phyloP scores from a whole-genome alignment of 345 rosid species.

The Acer negundo region DNA sequence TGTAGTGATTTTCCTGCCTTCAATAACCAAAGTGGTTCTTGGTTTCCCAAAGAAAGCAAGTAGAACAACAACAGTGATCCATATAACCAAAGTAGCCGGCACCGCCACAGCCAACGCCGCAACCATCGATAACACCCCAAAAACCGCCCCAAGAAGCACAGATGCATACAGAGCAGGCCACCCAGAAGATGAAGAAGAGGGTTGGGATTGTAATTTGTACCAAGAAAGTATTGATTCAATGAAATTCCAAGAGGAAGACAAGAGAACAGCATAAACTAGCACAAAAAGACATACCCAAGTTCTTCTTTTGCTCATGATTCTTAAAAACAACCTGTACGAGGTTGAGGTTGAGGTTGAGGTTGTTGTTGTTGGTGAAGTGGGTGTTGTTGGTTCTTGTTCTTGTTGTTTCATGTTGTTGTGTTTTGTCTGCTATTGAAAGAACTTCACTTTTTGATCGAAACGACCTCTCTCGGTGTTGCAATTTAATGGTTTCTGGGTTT shows the following conservation, averaged over 20 bases:
- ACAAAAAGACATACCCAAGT: constrained; percentile 92
- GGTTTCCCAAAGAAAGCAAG: constrained; percentile 91
- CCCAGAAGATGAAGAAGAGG: constrained; percentile 39
- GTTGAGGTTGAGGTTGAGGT: constrained; percentile 34
- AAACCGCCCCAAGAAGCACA: constrained; percentile 80
- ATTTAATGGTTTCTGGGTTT: not conserved
- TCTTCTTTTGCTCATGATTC: constrained; percentile 87
- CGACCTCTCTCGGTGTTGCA: not conserved
- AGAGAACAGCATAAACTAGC: constrained; percentile 66
- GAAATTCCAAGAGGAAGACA: constrained; percentile 73
- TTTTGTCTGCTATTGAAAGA: constrained; percentile 5
- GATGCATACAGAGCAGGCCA: constrained; percentile 95
- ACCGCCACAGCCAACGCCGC: constrained; percentile 95
- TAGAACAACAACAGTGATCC: constrained; percentile 78
- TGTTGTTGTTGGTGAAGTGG: constrained; percentile 23
- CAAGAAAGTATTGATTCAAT: constrained; percentile 74
- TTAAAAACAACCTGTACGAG: constrained; percentile 53
- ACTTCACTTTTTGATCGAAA: not conserved
- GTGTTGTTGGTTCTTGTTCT: constrained; percentile 21
- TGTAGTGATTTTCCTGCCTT: constrained; percentile 73
- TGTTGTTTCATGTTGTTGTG: constrained; percentile 33
- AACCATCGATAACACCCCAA: constrained; percentile 80
- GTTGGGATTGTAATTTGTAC: constrained; percentile 51
- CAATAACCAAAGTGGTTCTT: constrained; percentile 57
- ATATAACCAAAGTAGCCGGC: constrained; percentile 83